A percentile compares a stretch with the other conserved stretches of the same genome.
These are phyloP conservation scores for Saturnispora mendoncae DNA, from an alignment of 805 yeast genomes.

Conservation along the genomic window DNA sequence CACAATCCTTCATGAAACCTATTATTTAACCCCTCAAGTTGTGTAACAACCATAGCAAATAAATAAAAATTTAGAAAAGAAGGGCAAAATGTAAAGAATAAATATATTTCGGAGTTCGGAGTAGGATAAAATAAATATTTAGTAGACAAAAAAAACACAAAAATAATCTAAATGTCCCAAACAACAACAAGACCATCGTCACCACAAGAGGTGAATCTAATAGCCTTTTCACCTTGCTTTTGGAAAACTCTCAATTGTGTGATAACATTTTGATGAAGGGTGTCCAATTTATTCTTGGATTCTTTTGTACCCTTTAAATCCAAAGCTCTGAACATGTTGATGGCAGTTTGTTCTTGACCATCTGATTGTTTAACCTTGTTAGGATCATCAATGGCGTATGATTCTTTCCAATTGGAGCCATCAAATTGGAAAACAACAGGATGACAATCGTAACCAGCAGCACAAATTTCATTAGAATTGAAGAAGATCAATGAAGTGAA, in stretches of 20 bases:
- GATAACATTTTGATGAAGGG: conserved; percentile 89
- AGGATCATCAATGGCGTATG: conserved; percentile 56
- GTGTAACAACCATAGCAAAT: too few species aligned
- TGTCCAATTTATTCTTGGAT: conserved; percentile 43
- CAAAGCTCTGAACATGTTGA: conserved; percentile 90
- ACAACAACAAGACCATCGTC: conserved; percentile 88
- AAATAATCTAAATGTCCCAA: conserved; percentile 39
- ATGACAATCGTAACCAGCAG: conserved; percentile 89
- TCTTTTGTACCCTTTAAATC: conserved; percentile 81
- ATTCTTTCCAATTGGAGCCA: conserved; percentile 61
- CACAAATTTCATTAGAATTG: conserved; percentile 57
- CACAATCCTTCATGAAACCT: too few species aligned
- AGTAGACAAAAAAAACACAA: background rate
- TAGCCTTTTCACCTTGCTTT: conserved; percentile 37
- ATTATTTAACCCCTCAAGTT: too few species aligned
- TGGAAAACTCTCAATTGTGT: conserved; percentile 50
- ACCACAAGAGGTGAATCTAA: conserved; percentile 66
- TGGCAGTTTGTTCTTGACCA: conserved; percentile 65
- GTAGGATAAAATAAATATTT: too few species aligned
- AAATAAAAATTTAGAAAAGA: too few species aligned
- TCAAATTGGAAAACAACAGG: conserved; percentile 61
- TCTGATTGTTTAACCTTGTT: conserved; percentile 35
- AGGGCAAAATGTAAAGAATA: too few species aligned
- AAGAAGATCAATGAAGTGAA: conserved; percentile 69
- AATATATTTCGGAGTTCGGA: background rate